Evolutionary conservation across 345 rosid genomes (phyloP), one percentile per base, ranked within the genome.

Genomic region (Populus ilicifolia): DNA sequence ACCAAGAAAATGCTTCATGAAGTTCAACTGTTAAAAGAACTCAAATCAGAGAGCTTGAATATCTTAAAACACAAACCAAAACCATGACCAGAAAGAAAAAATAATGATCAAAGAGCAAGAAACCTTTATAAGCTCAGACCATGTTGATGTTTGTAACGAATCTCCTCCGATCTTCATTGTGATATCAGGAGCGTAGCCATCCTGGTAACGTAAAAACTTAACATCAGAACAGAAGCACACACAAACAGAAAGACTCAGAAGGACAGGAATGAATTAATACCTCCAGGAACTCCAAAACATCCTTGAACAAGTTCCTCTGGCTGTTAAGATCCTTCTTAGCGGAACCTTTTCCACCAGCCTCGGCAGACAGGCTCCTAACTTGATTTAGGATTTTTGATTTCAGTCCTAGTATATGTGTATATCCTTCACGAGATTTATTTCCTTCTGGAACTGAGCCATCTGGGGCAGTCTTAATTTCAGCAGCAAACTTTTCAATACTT

Each of bases 291-390:
- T 92, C 97, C 76, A 90, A 73, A 30, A 96, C 81, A 81, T 93
- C 97, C 88, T 84, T 92, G 78, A 96, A 96, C 70, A 91, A 77
- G 83, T 89, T 92, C 18, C 99, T 83, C 84, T 96, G 99, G 79
- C 78, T 90, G 83, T 81, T 91, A 63, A 96, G 98, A 82, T 91
- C 95, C 84, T 93, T 93, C 92, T 96, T 96, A 39, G 89, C 86
- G 33, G 97, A 90, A 74, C 99, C 98, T 83, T 91, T 96, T 74
- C 98, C 99, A 54, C 90, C 96, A 12, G 99, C 99, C 87, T 93
- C 99, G 38, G 78, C 82, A 77, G 99, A 85, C 48, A 93, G 98
- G 81, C 77, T 78, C 83, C 90, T 86, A 67, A 90, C 92, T 86
- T 96, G 96, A 69, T 86, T 89, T 61, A 88, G 61, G 76, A 92